phyloP scores from a whole-genome alignment of 768 basidiomycete genomes.

The Macrolepiota dolichaula region DNA sequence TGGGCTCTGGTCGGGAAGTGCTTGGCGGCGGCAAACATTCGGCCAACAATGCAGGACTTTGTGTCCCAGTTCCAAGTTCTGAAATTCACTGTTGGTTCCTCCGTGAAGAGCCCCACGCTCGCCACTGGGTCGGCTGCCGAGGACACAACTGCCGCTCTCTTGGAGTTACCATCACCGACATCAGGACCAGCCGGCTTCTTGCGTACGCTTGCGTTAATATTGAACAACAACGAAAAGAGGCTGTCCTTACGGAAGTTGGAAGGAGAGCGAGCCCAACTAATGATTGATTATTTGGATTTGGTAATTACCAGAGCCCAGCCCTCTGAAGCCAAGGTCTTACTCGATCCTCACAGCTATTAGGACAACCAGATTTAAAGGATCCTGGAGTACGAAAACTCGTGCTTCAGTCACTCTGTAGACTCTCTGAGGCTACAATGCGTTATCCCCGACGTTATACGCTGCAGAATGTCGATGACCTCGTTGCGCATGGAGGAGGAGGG shows the following conservation, averaged over 20 bases:
- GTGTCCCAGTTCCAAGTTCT: slow-evolving; percentile 8
- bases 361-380: not conserved
- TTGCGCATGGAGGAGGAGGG: not conserved
- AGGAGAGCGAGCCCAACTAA: not conserved
- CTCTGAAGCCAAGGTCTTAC: not conserved
- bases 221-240: not conserved
- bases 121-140: too few relatives aligned
- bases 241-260: not conserved
- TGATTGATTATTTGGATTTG: not conserved
- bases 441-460: not conserved
- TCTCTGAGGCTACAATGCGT: not conserved
- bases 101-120: too few relatives aligned
- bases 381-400: not conserved
- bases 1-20: slow-evolving; percentile 49
- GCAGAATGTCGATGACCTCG: not conserved
- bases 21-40: slow-evolving; percentile 37
- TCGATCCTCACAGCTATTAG: not conserved
- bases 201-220: not conserved
- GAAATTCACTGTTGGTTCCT: too few relatives aligned
- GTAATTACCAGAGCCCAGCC: not conserved
- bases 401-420: not conserved
- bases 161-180: too few relatives aligned
- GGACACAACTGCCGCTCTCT: too few relatives aligned
- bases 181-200: not conserved
- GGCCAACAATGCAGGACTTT: slow-evolving; percentile 40